Evolutionary conservation across 176 grass and related monocot species (phyloP).

Genomic region (Phoenix roebelenii): DNA sequence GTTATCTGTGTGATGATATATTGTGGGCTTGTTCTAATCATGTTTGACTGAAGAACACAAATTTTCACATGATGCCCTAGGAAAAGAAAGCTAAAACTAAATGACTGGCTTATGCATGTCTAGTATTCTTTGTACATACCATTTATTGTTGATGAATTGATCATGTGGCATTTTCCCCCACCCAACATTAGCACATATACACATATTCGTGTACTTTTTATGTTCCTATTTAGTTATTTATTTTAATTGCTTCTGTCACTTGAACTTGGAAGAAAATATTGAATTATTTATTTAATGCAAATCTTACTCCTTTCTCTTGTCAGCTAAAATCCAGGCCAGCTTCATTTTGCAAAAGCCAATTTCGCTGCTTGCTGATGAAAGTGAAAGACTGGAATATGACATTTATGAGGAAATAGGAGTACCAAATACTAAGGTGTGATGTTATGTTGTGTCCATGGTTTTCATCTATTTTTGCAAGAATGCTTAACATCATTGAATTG

Average conservation of each 20-base stretch:
- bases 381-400: conserved; percentile 50
- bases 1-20: too few species aligned
- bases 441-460: background rate
- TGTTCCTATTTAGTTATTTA: too few species aligned
- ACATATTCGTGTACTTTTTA: too few species aligned
- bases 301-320: conserved; percentile 9
- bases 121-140: too few species aligned
- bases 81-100: too few species aligned
- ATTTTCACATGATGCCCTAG: too few species aligned
- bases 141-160: too few species aligned
- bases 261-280: conserved; percentile 1
- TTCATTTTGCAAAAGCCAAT: conserved; percentile 49
- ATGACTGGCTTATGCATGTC: too few species aligned
- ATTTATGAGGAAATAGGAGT: conserved; percentile 72
- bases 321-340: conserved; percentile 68
- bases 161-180: too few species aligned
- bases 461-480: background rate
- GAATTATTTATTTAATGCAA: background rate
- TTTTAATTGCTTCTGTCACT: conserved; percentile 9
- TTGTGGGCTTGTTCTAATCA: too few species aligned
- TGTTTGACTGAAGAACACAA: too few species aligned
- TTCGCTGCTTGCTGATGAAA: conserved; percentile 40
- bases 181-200: too few species aligned
- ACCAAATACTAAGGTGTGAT: conserved; percentile 63
- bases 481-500: conserved; percentile 12